Conservation (phyloP, 2,329 filamentous ascomycete genomes). For the Colletotrichum lentis region DNA sequence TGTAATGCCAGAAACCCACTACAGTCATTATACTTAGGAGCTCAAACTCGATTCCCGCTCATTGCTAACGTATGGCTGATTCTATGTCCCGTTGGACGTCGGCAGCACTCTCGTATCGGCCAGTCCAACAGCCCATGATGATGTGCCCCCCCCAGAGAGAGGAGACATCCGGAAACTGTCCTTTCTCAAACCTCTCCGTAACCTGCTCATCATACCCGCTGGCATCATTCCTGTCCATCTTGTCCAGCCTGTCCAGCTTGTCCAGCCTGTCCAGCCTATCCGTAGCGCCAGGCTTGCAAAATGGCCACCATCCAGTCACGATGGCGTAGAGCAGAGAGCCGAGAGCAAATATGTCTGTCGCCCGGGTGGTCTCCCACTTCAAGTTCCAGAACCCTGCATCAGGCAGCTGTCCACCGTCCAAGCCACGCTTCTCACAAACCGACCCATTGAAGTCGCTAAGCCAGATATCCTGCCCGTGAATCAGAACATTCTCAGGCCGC, state of each 20-base stretch:
- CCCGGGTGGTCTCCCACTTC: slow-evolving; percentile 1
- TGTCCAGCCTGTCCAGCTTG: too few species aligned
- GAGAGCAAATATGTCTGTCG: slow-evolving; percentile 14
- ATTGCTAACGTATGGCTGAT: background rate
- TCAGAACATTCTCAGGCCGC: too few species aligned
- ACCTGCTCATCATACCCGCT: background rate
- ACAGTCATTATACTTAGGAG: background rate
- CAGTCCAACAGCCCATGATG: slow-evolving; percentile 15
- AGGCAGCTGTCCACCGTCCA: background rate
- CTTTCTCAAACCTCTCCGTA: background rate
- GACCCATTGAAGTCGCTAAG: too few species aligned
- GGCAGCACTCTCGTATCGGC: background rate
- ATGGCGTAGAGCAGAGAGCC: slow-evolving; percentile 6
- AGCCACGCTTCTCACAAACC: too few species aligned
- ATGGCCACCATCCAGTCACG: slow-evolving; percentile 9
- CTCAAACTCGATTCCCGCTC: background rate
- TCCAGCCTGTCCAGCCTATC: background rate
- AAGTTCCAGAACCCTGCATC: slow-evolving; percentile 16
- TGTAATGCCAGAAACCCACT: too few species aligned
- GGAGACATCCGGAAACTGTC: background rate
- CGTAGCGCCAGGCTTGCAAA: background rate
- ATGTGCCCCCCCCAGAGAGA: slow-evolving; percentile 2
- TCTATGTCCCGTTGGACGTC: slow-evolving; percentile 4
- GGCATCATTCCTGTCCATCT: background rate
- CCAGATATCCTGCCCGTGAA: too few species aligned